phyloP scores from a whole-genome alignment of 352 stramenopile species.

The Pythium aquatile region DNA sequence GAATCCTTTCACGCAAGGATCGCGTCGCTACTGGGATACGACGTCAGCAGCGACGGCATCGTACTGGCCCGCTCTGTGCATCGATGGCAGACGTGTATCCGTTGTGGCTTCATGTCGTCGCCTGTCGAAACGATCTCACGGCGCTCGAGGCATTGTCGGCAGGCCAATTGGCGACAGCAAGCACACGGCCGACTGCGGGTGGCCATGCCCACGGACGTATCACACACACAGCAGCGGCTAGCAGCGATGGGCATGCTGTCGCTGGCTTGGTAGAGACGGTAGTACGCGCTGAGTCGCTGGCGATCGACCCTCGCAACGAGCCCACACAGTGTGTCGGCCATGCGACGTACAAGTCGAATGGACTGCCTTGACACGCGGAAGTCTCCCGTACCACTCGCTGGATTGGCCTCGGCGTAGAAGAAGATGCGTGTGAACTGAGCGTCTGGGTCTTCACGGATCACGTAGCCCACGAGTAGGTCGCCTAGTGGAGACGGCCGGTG shows the following conservation, averaged over 20 bases:
- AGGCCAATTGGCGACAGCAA: slow-evolving; percentile 18
- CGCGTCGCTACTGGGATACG: background rate
- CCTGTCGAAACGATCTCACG: slow-evolving; percentile 4
- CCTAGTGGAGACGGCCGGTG: slow-evolving; percentile 24
- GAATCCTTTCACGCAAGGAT: background rate
- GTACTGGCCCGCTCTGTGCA: background rate
- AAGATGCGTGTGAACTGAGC: slow-evolving; percentile 65
- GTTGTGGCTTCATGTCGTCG: background rate
- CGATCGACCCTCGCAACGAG: slow-evolving; percentile 18
- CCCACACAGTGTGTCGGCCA: slow-evolving; percentile 15
- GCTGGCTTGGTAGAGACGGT: slow-evolving; percentile 1
- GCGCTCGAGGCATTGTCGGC: slow-evolving; percentile 8
- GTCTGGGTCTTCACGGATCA: slow-evolving; percentile 53
- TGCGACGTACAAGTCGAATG: slow-evolving; percentile 7
- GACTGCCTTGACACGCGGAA: background rate
- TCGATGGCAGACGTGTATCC: background rate
- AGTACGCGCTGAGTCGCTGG: slow-evolving; percentile 19
- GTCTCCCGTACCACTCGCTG: background rate
- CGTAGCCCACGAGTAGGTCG: slow-evolving; percentile 52
- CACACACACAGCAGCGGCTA: slow-evolving; percentile 16
- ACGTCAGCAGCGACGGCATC: background rate
- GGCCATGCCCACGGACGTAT: background rate
- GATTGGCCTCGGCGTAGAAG: slow-evolving; percentile 41
- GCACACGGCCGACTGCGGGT: slow-evolving; percentile 6
- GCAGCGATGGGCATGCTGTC: slow-evolving; percentile 14